These are phyloP conservation scores for Umbelopsis vinacea DNA, from an alignment of 192 early-diverging fungal species.

Conservation along the genomic window DNA sequence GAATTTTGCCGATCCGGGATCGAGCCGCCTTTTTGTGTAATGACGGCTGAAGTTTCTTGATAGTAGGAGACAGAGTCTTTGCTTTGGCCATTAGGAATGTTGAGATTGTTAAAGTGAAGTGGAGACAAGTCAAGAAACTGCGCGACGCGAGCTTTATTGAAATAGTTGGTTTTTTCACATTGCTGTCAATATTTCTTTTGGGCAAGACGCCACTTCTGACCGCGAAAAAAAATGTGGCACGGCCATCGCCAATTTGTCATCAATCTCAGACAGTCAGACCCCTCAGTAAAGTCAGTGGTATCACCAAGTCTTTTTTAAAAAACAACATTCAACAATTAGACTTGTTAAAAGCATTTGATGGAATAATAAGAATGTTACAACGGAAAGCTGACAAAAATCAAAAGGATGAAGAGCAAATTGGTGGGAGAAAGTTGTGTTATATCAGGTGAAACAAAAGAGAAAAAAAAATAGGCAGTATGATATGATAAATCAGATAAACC, in stretches of 20 bases:
- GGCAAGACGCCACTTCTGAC: not conserved
- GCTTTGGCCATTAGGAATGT: conserved; percentile 1
- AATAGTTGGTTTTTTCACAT: not conserved
- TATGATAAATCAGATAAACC: not conserved
- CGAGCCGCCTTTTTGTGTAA: conserved; percentile 1
- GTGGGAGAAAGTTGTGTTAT: not conserved
- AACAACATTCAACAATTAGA: not conserved
- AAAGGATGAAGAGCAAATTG: not conserved
- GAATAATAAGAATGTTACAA: conserved; percentile 21
- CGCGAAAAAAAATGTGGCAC: not conserved
- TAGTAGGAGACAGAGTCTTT: not conserved
- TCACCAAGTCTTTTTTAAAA: no score
- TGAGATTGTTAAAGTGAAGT: not conserved
- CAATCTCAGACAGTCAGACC: no score
- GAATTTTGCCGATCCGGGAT: conserved; percentile 6
- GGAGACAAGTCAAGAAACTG: not conserved
- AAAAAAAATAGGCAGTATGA: not conserved
- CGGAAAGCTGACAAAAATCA: not conserved
- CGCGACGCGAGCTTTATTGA: not conserved
- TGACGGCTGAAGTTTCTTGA: not conserved
- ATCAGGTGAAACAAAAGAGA: not conserved
- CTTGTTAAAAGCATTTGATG: not conserved
- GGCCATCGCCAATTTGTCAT: not conserved
- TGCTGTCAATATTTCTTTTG: not conserved
- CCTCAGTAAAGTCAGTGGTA: no score